A percentile compares a stretch with the other conserved stretches of the same genome.
phyloP scores from a whole-genome alignment of 495 filamentous ascomycete species.

The Aspergillus haitiensis region DNA sequence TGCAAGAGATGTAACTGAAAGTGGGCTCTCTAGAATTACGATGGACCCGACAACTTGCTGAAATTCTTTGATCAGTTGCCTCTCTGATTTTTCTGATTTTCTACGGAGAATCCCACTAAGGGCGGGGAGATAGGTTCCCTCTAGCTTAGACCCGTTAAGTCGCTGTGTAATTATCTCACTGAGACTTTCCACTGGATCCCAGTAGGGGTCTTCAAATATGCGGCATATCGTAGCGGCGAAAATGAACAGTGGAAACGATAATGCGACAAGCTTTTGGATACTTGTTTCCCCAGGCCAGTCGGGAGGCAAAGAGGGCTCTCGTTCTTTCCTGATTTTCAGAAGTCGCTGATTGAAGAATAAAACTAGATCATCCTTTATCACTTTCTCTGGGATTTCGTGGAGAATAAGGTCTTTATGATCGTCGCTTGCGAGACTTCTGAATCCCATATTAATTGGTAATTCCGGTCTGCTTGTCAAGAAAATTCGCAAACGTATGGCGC shows the following conservation, averaged over 20 bases:
- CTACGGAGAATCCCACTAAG: not conserved
- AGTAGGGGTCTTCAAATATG: constrained; percentile 24
- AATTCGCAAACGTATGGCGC: constrained; percentile 20
- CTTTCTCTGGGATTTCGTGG: constrained; percentile 15
- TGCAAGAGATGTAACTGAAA: constrained; percentile 22
- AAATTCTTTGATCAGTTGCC: constrained; percentile 16
- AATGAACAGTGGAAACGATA: constrained; percentile 36
- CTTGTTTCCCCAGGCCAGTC: constrained; percentile 44
- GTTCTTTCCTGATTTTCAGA: constrained; percentile 17
- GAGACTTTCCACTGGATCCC: constrained; percentile 18
- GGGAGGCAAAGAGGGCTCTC: constrained; percentile 9
- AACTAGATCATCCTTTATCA: constrained; percentile 31
- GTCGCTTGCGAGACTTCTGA: constrained; percentile 18
- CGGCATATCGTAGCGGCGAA: constrained; percentile 34
- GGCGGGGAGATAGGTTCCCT: constrained; percentile 28
- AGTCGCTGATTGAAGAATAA: constrained; percentile 27
- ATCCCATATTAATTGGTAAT: constrained; percentile 38
- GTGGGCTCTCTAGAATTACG: constrained; percentile 26
- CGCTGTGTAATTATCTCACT: constrained; percentile 16
- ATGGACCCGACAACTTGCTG: constrained; percentile 25
- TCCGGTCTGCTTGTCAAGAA: constrained; percentile 49
- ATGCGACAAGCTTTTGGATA: constrained; percentile 19
- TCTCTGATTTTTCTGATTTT: constrained; percentile 1
- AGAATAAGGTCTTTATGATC: constrained; percentile 14
- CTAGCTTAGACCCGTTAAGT: constrained; percentile 20